These are phyloP conservation scores for Stentor roeselii DNA, from an alignment of 73 alveolate species.

Conservation along the genomic window DNA sequence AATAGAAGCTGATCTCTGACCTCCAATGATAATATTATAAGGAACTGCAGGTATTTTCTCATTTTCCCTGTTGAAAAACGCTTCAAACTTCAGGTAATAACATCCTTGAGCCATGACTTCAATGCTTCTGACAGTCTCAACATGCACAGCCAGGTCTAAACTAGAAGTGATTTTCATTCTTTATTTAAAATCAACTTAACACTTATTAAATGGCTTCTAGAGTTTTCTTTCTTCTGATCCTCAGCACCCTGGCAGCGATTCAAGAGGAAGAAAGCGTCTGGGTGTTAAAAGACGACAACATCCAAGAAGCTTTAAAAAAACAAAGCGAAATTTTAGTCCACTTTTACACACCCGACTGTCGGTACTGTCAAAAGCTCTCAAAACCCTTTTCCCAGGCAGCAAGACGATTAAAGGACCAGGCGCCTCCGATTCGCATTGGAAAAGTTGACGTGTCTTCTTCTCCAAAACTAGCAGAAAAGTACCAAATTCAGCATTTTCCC, in stretches of 20 bases:
- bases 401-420: slow-evolving; percentile 67
- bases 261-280: slow-evolving; percentile 13
- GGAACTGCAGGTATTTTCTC: not conserved
- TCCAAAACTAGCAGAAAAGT: slow-evolving; percentile 53
- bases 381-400: slow-evolving; percentile 95
- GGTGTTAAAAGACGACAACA: not conserved
- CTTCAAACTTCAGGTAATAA: not conserved
- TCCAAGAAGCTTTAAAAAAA: slow-evolving; percentile 1
- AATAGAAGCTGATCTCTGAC: too few species aligned
- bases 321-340: slow-evolving; percentile 32
- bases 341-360: slow-evolving; percentile 91
- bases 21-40: too few species aligned
- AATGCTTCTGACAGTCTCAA: not conserved
- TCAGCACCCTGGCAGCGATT: not conserved
- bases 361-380: slow-evolving; percentile 90
- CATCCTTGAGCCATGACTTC: not conserved
- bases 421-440: slow-evolving; percentile 80
- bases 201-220: slow-evolving; percentile 4
- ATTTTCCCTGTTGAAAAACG: too few species aligned
- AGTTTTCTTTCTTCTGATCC: not conserved
- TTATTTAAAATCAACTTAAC: too few species aligned
- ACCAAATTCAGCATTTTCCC: slow-evolving; percentile 69
- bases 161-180: too few species aligned
- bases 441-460: slow-evolving; percentile 81
- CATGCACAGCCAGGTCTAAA: not conserved